These are phyloP conservation scores for Leucocoprinus leucothites DNA, from an alignment of 768 basidiomycete genomes.

Conservation along the genomic window DNA sequence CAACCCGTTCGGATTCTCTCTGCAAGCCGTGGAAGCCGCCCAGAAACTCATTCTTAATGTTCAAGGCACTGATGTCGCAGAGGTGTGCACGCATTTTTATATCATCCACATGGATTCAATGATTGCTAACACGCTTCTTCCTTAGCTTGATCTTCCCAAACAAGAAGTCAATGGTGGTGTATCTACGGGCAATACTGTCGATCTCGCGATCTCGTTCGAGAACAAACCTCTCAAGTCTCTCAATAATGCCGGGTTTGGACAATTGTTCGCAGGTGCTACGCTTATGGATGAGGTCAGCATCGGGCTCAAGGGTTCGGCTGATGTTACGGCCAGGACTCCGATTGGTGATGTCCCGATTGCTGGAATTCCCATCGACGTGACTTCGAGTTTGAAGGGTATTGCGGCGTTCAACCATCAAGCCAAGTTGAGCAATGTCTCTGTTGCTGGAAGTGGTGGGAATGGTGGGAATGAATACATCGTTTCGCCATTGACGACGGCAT, in stretches of 20 bases:
- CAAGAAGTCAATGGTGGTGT: slow-evolving; percentile 52
- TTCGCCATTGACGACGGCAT: slow-evolving; percentile 51
- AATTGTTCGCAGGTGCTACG: slow-evolving; percentile 59
- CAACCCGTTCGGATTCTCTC: slow-evolving; percentile 75
- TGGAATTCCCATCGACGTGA: slow-evolving; percentile 60
- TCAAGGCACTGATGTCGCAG: slow-evolving; percentile 48
- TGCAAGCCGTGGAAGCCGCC: slow-evolving; percentile 57
- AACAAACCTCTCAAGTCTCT: slow-evolving; percentile 55
- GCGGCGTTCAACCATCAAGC: slow-evolving; percentile 55
- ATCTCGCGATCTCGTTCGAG: slow-evolving; percentile 55
- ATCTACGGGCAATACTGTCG: slow-evolving; percentile 66
- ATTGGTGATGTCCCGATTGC: slow-evolving; percentile 67
- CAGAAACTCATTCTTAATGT: slow-evolving; percentile 51
- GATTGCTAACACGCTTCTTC: neutral
- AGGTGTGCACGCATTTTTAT: slow-evolving; percentile 31
- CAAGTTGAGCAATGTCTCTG: slow-evolving; percentile 49
- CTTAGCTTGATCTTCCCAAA: slow-evolving; percentile 50
- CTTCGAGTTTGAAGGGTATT: slow-evolving; percentile 56
- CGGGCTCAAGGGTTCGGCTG: slow-evolving; percentile 51
- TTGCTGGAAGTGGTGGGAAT: slow-evolving; percentile 62
- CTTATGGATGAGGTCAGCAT: slow-evolving; percentile 42
- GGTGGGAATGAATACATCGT: slow-evolving; percentile 59
- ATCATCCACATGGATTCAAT: neutral
- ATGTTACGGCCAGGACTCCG: slow-evolving; percentile 56
- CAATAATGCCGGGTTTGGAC: slow-evolving; percentile 49